These are phyloP conservation scores for Forsythia viridissima DNA, from an alignment of 257 asterid genomes.

Conservation along the genomic window DNA sequence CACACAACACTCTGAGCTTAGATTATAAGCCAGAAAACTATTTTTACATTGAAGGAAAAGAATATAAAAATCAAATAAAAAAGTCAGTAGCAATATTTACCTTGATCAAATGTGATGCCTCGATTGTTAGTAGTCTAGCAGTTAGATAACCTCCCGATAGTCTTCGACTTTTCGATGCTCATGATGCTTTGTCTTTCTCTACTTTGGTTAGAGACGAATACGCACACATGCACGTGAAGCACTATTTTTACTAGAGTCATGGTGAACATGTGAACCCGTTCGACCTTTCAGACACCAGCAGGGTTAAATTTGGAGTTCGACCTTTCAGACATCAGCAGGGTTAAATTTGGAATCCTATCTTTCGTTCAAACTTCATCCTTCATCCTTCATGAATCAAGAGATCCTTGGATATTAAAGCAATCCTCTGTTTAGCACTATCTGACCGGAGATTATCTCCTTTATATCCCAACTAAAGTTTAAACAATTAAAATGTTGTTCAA, in stretches of 20 bases:
- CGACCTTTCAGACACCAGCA: neutral
- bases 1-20: slow-evolving; percentile 2
- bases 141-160: slow-evolving; percentile 24
- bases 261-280: slow-evolving; percentile 6
- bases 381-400: slow-evolving; percentile 46
- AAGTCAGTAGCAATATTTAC: slow-evolving; percentile 5
- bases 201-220: slow-evolving; percentile 6
- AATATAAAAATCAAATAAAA: slow-evolving; percentile 20
- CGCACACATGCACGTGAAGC: neutral
- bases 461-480: slow-evolving; percentile 60
- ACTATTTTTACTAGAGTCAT: slow-evolving; percentile 1
- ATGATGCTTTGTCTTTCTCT: slow-evolving; percentile 15
- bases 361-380: slow-evolving; percentile 29
- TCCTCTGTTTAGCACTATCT: slow-evolving; percentile 87
- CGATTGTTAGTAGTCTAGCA: slow-evolving; percentile 24
- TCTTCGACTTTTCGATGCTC: neutral
- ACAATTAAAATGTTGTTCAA: slow-evolving; percentile 7
- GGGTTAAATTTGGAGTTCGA: neutral
- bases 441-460: slow-evolving; percentile 77
- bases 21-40: slow-evolving; percentile 22
- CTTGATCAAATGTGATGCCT: slow-evolving; percentile 19
- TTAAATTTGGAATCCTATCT: neutral
- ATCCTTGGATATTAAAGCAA: slow-evolving; percentile 71
- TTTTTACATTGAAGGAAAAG: slow-evolving; percentile 25
- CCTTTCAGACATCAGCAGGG: neutral